Percentiles rank a stretch among this genome's conserved stretches.
Conservation (phyloP, 768 basidiomycete species). For the Leucocoprinus sp. region DNA sequence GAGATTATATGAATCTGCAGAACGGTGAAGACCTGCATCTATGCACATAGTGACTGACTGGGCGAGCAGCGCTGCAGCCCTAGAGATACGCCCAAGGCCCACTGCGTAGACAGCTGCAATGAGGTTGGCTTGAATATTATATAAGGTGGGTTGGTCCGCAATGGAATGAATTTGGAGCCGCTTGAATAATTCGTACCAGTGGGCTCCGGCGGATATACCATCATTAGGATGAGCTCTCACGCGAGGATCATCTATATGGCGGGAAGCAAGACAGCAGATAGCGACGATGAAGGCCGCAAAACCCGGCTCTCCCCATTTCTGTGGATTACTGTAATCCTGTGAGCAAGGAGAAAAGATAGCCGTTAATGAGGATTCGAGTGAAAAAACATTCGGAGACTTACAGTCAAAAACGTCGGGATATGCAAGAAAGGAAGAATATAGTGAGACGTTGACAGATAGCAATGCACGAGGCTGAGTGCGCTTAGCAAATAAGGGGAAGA, state of each 20-base stretch:
- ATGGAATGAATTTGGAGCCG: slow-evolving; percentile 84
- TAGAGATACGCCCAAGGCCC: slow-evolving; percentile 82
- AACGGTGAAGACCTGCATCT: slow-evolving; percentile 85
- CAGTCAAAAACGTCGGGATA: slow-evolving; percentile 79
- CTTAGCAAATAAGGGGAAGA: slow-evolving; percentile 13
- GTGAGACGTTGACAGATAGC: slow-evolving; percentile 87
- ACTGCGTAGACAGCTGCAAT: slow-evolving; percentile 92
- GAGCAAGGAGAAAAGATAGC: background rate
- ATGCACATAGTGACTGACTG: slow-evolving; percentile 84
- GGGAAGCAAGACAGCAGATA: slow-evolving; percentile 82
- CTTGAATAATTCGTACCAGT: slow-evolving; percentile 86
- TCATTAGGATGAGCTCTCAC: slow-evolving; percentile 78
- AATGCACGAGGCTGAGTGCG: slow-evolving; percentile 61
- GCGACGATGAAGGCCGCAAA: slow-evolving; percentile 94
- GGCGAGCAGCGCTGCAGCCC: slow-evolving; percentile 77
- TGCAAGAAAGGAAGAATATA: slow-evolving; percentile 90
- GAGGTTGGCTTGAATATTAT: slow-evolving; percentile 86
- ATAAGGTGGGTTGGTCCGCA: slow-evolving; percentile 82
- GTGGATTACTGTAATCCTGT: slow-evolving; percentile 88
- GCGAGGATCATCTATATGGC: slow-evolving; percentile 88
- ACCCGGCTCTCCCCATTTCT: slow-evolving; percentile 93
- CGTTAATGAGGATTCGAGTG: slow-evolving; percentile 8
- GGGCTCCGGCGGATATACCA: slow-evolving; percentile 81
- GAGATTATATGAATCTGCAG: slow-evolving; percentile 75
- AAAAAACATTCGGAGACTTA: slow-evolving; percentile 24